Base-by-base conservation (phyloP, 1,284 basidiomycete species). In the Hymenochaete sp. region DNA sequence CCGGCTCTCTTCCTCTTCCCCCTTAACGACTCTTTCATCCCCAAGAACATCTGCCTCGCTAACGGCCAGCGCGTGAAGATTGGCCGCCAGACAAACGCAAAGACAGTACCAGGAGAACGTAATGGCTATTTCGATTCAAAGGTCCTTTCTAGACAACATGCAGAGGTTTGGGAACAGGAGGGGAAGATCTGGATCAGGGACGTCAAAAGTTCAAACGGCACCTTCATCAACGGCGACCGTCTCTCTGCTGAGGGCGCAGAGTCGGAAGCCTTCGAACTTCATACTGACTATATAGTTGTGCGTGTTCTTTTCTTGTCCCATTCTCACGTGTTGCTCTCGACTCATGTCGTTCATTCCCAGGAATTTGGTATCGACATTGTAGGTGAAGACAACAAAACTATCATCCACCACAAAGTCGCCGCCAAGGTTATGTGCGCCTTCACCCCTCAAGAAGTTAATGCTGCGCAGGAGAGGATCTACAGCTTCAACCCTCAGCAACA, bases 331-430 rank as follows among this genome's bases (percentile, higher is more conserved):
- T 38, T 29, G 36, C 36, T 44, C 22, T 26, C 14, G 21, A 44
- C 19, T 45, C 40, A 50, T 27, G 41, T 44, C 16, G 42, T 38
- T 49, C 18, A 47, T 22, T 27, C 18, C 7, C 21, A 92, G 89
- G 93, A 98, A 78, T 97, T 97, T 60, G 93, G 95, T 50, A 98
- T 98, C 61, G 96, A 98, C 67, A 98, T 98, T 52, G 88, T 97
- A 47, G 91, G 91, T 51, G 95, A 99, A 60, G 96, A 98, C 69
- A 97, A 96, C 73, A 92, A 93, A 66, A 93, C 92, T 0, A 93
- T 97, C 52, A 84, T 98, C 39, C 95, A 98, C 65, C 93, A 98
- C 70, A 98, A 98, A 63, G 96, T 98, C 31, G 90, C 95, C 8
- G 92, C 93, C 10, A 88, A 90, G 35, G 91, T 93, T 26, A 79